phyloP scores from a whole-genome alignment of 352 stramenopile species.

The Globisporangium emineosum region DNA sequence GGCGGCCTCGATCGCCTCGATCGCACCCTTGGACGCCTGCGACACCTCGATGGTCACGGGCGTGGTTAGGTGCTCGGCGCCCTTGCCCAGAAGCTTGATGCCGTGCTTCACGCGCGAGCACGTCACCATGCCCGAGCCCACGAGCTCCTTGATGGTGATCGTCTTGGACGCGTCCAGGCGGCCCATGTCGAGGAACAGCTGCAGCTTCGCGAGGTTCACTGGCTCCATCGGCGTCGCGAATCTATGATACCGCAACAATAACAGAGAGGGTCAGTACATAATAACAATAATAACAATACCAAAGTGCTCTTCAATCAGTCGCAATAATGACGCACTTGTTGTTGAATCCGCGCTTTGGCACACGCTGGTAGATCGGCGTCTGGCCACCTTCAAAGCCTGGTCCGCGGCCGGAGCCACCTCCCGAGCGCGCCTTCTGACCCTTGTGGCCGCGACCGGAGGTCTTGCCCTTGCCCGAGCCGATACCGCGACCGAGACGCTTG shows the following conservation, averaged over 20 bases:
- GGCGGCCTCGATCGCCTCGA: slow-evolving; percentile 91
- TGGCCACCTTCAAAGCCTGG: slow-evolving; percentile 97
- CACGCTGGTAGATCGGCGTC: slow-evolving; percentile 95
- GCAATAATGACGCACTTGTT: slow-evolving; percentile 52
- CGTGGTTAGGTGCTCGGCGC: slow-evolving; percentile 82
- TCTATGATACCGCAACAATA: slow-evolving; percentile 43
- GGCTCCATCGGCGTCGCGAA: slow-evolving; percentile 89
- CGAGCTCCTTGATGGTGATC: slow-evolving; percentile 93
- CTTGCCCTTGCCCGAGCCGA: slow-evolving; percentile 92
- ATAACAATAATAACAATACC: neutral
- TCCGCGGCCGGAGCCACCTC: slow-evolving; percentile 75
- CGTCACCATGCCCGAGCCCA: slow-evolving; percentile 88
- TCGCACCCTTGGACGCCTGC: slow-evolving; percentile 91
- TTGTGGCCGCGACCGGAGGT: slow-evolving; percentile 97
- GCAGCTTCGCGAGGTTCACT: slow-evolving; percentile 93
- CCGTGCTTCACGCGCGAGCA: slow-evolving; percentile 92
- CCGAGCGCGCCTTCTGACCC: slow-evolving; percentile 93
- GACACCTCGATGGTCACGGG: slow-evolving; percentile 95
- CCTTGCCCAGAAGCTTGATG: slow-evolving; percentile 93
- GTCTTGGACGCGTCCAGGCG: slow-evolving; percentile 88
- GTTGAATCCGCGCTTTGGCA: slow-evolving; percentile 99
- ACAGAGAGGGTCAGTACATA: neutral
- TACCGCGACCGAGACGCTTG: slow-evolving; percentile 91
- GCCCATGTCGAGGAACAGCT: slow-evolving; percentile 97
- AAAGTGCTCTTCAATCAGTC: neutral